Evolutionary conservation across 345 rosid species (phyloP).

Genomic region (Ceriops zippeliana): DNA sequence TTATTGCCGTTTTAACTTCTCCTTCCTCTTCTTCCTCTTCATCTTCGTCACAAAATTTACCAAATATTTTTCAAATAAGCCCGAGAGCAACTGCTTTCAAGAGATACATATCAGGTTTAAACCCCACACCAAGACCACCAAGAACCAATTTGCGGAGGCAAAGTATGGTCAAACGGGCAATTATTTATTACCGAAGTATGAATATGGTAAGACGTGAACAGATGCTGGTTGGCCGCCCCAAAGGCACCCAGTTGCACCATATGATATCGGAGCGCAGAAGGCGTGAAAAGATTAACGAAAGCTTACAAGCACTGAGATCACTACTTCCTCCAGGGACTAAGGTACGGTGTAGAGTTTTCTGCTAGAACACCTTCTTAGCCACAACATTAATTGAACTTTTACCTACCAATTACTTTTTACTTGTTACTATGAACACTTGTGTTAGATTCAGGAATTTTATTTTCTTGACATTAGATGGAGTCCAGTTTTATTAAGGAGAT

Average conservation of each 20-base stretch:
- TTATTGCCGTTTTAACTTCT: slow-evolving; percentile 52
- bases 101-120: slow-evolving; percentile 24
- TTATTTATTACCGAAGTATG: slow-evolving; percentile 41
- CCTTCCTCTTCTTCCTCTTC: slow-evolving; percentile 45
- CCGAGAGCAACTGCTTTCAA: slow-evolving; percentile 43
- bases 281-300: slow-evolving; percentile 87
- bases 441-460: no score
- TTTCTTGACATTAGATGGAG: no score
- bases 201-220: slow-evolving; percentile 39
- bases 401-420: no score
- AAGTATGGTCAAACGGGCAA: slow-evolving; percentile 52
- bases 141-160: slow-evolving; percentile 19
- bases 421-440: no score
- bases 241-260: slow-evolving; percentile 66
- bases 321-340: slow-evolving; percentile 82
- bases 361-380: not conserved
- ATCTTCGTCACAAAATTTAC: slow-evolving; percentile 26
- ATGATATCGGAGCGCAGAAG: slow-evolving; percentile 87
- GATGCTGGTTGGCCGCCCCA: slow-evolving; percentile 31
- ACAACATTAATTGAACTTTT: not conserved
- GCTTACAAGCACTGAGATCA: slow-evolving; percentile 59
- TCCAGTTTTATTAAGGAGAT: no score
- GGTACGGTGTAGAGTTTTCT: slow-evolving; percentile 29
- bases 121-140: slow-evolving; percentile 8
- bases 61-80: slow-evolving; percentile 7